Conservation (phyloP, 352 stramenopile genomes). For the Pythium brachiatum region DNA sequence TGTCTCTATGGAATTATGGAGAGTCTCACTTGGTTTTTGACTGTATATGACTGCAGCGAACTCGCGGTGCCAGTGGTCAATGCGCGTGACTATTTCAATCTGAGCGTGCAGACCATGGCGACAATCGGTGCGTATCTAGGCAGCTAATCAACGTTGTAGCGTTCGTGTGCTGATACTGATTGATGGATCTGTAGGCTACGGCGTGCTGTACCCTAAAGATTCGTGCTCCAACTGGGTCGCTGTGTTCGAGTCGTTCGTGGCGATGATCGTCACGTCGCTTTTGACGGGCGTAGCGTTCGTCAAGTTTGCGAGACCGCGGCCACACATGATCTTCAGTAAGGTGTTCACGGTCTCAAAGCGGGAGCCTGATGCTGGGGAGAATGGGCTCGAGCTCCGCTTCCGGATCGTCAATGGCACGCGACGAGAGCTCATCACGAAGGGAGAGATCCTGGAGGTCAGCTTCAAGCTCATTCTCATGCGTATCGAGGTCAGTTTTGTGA, state of each 20-base stretch:
- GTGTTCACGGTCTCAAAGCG: conserved; percentile 42
- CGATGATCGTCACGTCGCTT: conserved; percentile 57
- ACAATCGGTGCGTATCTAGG: conserved; percentile 40
- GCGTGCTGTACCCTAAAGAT: conserved; percentile 40
- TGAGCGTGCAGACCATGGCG: conserved; percentile 60
- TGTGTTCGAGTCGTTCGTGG: conserved; percentile 48
- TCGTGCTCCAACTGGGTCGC: conserved; percentile 53
- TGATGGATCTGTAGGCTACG: conserved; percentile 38
- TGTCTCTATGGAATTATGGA: not conserved
- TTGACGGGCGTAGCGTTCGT: conserved; percentile 64
- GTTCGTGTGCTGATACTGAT: no score
- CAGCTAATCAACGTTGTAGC: no score
- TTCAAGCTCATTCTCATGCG: conserved; percentile 70
- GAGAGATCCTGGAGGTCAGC: conserved; percentile 51
- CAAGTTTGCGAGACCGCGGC: conserved; percentile 52
- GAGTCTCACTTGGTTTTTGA: not conserved
- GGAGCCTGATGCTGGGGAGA: conserved; percentile 6
- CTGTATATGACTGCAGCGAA: conserved; percentile 3
- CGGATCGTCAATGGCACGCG: conserved; percentile 54
- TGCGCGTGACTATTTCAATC: conserved; percentile 52
- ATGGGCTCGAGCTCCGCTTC: conserved; percentile 48
- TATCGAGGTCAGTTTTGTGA: conserved; percentile 38
- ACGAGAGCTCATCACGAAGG: conserved; percentile 35
- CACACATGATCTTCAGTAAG: conserved; percentile 51
- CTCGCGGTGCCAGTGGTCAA: conserved; percentile 9